Evolutionary conservation across 768 basidiomycete species (phyloP), one percentile per base, ranked within the genome.

Genomic region (Russula earlei): DNA sequence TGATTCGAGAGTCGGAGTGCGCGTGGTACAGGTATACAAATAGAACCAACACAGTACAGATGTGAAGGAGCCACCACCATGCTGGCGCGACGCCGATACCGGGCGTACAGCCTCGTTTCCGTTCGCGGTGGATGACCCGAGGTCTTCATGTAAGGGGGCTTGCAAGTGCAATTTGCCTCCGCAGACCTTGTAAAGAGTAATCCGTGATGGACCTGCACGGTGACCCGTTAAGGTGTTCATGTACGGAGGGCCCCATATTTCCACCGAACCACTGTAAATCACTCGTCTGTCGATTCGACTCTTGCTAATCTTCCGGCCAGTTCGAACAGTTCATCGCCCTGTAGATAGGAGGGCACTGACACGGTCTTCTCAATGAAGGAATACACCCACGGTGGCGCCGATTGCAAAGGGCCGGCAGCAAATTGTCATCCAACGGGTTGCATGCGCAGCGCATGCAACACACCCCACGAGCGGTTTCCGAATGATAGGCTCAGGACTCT

Each of bases 361-460:
- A 3, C 5, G 19, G 15, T 1, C n/a, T 49, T 45, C 37, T 37
- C 11, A n/a, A 45, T 27, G 45, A 46, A 31, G 41, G 29, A 42
- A 45, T 52, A 45, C 24, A 7, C 29, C 49, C 41, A 48, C 34
- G 47, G 27, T 33, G 12, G 40, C 34, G 40, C 33, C 24, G 44
- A 49, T n/a, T n/a, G n/a, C n/a, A n/a, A n/a, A n/a, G n/a, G 52
- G 56, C 19, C 20, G 20, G 27, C 25, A 33, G 47, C 25, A 54
- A 29, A 45, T 49, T 22, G 46, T 43, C 38, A 49, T 49, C 47
- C 47, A 47, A 56, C 44, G 34, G 52, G 34, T 31, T 10, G 29
- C 10, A 31, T 29, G 11, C 54, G 43, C 48, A 38, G 44, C 19
- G 29, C 10, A 31, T 29, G 11, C 54, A 48, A 54, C 45, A 49